Evolutionary conservation across 2,329 filamentous ascomycete genomes (phyloP), one percentile per base, ranked within the genome.

Genomic region (Dryadomyces quercivorus): DNA sequence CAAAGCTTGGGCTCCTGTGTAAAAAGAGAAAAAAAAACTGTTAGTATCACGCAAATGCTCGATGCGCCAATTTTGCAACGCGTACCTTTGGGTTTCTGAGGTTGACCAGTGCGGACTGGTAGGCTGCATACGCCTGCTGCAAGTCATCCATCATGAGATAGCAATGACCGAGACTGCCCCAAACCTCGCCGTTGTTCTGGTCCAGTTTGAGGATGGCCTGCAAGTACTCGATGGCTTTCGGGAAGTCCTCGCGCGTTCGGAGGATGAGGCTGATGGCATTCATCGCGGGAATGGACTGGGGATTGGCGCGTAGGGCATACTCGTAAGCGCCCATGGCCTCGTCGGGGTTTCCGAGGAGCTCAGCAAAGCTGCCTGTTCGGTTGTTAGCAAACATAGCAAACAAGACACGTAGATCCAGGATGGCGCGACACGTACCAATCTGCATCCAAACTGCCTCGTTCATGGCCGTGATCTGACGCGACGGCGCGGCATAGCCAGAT

Each of bases 131-230:
- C 1, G 93, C 93, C 66, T 97, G 90, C 70, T 97, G 93, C 38
- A 97, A 72, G 64, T 96, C 92, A 65, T 98, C 93, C 81, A 95
- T 95, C 93, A 98, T 98, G 26, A 98, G 76, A 67, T 92, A 95
- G 72, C 93, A 97, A 68, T 97, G 93, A n/a, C 93, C 92, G 34
- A 97, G 76, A 66, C 90, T 95, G 50, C 92, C 92, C 93, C 92
- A 97, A 47, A 93, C 90, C 69, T 97, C 93, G 56, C 93, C 93
- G 66, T 95, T 96, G 61, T 82, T 85, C 40, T 76, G 80, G 61
- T 98, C 93, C 26, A 97, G 76, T 70, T 95, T 94, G 53, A 96
- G 72, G 57, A 97, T 95, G 58, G 85, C 87, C 63, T 93, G 85
- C 53, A 97, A 77, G 66, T 92, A 97, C 64, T 97, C 92, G 52